phyloP scores from a whole-genome alignment of 2,329 filamentous ascomycete genomes.

The Aspergillus quadrilineatus region DNA sequence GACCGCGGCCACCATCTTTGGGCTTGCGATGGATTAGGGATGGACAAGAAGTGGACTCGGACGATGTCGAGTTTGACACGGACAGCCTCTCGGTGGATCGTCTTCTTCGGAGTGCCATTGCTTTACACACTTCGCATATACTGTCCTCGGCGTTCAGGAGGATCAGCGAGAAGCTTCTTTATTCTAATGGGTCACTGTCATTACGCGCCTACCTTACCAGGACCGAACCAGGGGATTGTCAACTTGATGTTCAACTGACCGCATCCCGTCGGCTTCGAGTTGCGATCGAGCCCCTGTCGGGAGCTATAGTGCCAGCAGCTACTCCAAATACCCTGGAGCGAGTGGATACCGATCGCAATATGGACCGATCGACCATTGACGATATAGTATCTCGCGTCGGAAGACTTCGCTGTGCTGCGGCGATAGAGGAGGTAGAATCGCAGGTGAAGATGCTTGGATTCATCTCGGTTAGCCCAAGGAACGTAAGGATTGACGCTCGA shows the following conservation, averaged over 20 bases:
- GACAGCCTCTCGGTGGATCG: constrained; percentile 69
- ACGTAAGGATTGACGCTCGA: constrained; percentile 49
- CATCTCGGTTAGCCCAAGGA: constrained; percentile 37
- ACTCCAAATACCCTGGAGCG: constrained; percentile 56
- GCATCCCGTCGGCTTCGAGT: constrained; percentile 60
- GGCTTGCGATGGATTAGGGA: constrained; percentile 77
- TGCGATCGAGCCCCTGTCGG: constrained; percentile 73
- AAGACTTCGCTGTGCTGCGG: constrained; percentile 40
- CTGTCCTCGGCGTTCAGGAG: constrained; percentile 65
- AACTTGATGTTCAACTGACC: constrained; percentile 68
- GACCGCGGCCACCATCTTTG: constrained; percentile 31
- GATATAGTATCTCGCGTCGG: constrained; percentile 41
- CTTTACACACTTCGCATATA: constrained; percentile 70
- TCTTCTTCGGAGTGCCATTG: constrained; percentile 72
- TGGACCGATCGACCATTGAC: constrained; percentile 44
- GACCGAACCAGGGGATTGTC: constrained; percentile 65
- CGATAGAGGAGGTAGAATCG: constrained; percentile 42
- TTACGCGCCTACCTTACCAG: constrained; percentile 59
- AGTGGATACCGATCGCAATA: constrained; percentile 66
- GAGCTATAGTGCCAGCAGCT: constrained; percentile 70
- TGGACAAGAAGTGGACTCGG: constrained; percentile 69
- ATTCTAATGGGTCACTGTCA: constrained; percentile 58
- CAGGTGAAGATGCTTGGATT: constrained; percentile 39
- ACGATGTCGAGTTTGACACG: constrained; percentile 66
- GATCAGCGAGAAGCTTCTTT: constrained; percentile 61